Conservation (phyloP, 2,329 filamentous ascomycete species). For the Aspergillus proliferans region DNA sequence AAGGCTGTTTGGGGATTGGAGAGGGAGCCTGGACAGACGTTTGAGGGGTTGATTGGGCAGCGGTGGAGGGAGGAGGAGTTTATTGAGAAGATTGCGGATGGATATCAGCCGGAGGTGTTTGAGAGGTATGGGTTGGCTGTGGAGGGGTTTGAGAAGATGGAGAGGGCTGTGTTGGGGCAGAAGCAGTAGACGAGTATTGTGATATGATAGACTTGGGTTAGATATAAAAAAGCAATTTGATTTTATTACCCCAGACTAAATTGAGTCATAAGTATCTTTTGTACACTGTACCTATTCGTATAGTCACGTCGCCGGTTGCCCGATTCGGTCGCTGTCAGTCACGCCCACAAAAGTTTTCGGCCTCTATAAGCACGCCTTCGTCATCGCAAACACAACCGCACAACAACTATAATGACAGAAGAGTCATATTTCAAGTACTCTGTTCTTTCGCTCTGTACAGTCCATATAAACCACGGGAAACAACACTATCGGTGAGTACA, state of each 20-base stretch:
- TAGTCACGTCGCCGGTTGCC: slow-evolving; percentile 18
- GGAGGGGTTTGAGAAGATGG: slow-evolving; percentile 70
- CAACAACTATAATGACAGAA: background rate
- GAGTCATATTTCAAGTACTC: background rate
- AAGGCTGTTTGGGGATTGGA: slow-evolving; percentile 93
- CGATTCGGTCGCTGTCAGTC: slow-evolving; percentile 10
- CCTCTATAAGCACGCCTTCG: background rate
- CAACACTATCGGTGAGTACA: background rate
- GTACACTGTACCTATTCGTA: background rate
- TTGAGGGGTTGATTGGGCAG: slow-evolving; percentile 77
- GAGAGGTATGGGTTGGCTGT: slow-evolving; percentile 71
- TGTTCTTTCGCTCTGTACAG: background rate
- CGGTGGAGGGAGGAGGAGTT: slow-evolving; percentile 83
- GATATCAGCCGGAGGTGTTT: slow-evolving; percentile 70
- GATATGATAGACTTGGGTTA: background rate
- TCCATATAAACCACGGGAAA: background rate
- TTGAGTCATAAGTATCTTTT: background rate
- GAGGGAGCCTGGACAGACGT: slow-evolving; percentile 61
- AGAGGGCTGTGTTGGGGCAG: slow-evolving; percentile 55
- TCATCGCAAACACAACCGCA: background rate
- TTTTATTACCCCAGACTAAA: background rate
- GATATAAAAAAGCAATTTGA: background rate
- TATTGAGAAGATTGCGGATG: slow-evolving; percentile 73
- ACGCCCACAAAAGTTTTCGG: background rate
- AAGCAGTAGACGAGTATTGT: slow-evolving; percentile 2